Conservation (phyloP, 306 rosid genomes). For the Vigna mungo region DNA sequence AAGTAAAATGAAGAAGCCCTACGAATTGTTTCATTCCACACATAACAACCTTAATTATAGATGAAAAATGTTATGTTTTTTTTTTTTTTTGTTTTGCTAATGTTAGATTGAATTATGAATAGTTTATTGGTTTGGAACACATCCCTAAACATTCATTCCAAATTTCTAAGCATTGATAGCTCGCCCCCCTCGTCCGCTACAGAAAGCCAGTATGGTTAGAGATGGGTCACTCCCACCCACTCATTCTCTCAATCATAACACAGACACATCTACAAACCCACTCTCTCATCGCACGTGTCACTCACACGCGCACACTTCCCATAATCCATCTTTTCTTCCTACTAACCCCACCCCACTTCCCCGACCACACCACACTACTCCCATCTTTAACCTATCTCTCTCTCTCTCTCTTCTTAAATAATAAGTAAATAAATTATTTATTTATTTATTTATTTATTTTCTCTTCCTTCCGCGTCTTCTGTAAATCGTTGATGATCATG, state of each 20-base stretch:
- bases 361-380: slow-evolving; percentile 91
- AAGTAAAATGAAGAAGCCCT: not conserved
- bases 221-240: slow-evolving; percentile 88
- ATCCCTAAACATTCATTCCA: slow-evolving; percentile 11
- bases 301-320: slow-evolving; percentile 52
- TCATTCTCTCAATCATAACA: slow-evolving; percentile 86
- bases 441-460: not conserved
- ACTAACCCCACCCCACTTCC: slow-evolving; percentile 57
- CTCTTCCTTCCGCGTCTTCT: slow-evolving; percentile 18
- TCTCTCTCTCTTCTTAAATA: slow-evolving; percentile 28
- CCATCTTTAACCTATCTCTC: slow-evolving; percentile 61
- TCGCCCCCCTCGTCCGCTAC: slow-evolving; percentile 97
- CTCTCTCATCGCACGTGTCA: slow-evolving; percentile 39
- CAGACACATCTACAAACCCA: slow-evolving; percentile 34
- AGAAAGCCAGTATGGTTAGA: slow-evolving; percentile 65
- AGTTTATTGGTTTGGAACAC: too few relatives aligned
- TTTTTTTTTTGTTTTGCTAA: too few relatives aligned
- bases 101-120: too few relatives aligned
- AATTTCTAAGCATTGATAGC: slow-evolving; percentile 36
- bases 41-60: too few relatives aligned
- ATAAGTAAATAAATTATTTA: too few relatives aligned
- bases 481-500: slow-evolving; percentile 32
- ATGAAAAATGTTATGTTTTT: too few relatives aligned
- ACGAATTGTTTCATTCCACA: not conserved
- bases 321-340: slow-evolving; percentile 57